phyloP scores from a whole-genome alignment of 1,284 basidiomycete species.

The Sutorius eximius region DNA sequence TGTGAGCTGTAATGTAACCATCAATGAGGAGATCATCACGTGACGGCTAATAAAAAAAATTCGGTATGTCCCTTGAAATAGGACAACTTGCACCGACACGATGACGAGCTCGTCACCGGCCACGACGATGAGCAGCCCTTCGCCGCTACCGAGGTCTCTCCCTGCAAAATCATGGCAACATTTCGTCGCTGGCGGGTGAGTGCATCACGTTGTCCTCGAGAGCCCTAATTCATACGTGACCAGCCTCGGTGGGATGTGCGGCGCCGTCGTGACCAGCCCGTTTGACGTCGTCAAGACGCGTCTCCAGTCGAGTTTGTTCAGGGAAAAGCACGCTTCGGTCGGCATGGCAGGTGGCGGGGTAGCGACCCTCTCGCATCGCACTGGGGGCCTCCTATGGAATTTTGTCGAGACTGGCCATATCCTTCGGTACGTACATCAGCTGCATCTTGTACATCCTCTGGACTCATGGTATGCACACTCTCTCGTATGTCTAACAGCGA shows the following conservation, averaged over 20 bases:
- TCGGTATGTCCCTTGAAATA: not conserved
- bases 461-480: not conserved
- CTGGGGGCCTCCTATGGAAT: slow-evolving; percentile 74
- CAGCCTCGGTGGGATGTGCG: slow-evolving; percentile 96
- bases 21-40: slow-evolving; percentile 11
- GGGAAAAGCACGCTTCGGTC: slow-evolving; percentile 52
- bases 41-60: slow-evolving; percentile 9
- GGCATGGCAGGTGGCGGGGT: slow-evolving; percentile 46
- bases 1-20: not conserved
- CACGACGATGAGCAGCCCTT: slow-evolving; percentile 5
- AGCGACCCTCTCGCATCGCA: slow-evolving; percentile 43
- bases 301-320: slow-evolving; percentile 89
- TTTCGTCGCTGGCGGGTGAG: slow-evolving; percentile 84
- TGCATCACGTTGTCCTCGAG: slow-evolving; percentile 10
- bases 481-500: slow-evolving; percentile 51
- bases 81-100: slow-evolving; percentile 3
- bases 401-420: slow-evolving; percentile 95
- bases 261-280: slow-evolving; percentile 93
- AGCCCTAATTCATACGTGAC: slow-evolving; percentile 1
- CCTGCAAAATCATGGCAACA: slow-evolving; percentile 86
- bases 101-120: slow-evolving; percentile 17
- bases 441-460: not conserved
- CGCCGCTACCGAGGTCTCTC: slow-evolving; percentile 39
- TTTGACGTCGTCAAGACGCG: slow-evolving; percentile 99
- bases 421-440: slow-evolving; percentile 59